A percentile compares a stretch with the other conserved stretches of the same genome.
phyloP scores from a whole-genome alignment of 2,329 filamentous ascomycete genomes.

The Aspergillus caelatus region DNA sequence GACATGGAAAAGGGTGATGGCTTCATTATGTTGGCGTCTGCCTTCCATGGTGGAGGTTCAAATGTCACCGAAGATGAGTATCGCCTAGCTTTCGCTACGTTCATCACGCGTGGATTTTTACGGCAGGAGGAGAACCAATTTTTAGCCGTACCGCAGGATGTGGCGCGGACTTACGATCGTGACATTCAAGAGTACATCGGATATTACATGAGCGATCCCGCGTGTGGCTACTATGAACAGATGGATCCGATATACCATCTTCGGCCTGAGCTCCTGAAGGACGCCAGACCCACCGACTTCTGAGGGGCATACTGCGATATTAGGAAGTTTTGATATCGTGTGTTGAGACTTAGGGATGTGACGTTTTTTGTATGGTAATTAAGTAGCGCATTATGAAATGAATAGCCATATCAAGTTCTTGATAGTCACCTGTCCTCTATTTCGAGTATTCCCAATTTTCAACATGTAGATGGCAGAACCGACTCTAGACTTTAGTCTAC shows the following conservation, averaged over 20 bases:
- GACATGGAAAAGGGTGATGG: conserved; percentile 40
- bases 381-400: no score
- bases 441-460: no score
- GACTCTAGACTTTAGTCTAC: no score
- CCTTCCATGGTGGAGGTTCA: conserved; percentile 38
- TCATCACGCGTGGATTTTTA: conserved; percentile 37
- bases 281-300: background rate
- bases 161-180: conserved; percentile 14
- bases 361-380: no score
- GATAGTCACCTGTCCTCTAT: no score
- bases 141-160: conserved; percentile 23
- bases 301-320: background rate
- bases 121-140: conserved; percentile 47
- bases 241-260: conserved; percentile 13
- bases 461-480: no score
- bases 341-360: no score
- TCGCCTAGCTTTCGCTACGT: conserved; percentile 36
- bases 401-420: no score
- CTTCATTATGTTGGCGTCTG: conserved; percentile 40
- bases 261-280: background rate
- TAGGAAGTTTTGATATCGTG: no score
- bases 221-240: conserved; percentile 15
- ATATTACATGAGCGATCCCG: conserved; percentile 22
- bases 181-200: conserved; percentile 22
- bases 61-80: conserved; percentile 38